These are phyloP conservation scores for Leucogyrophana mollusca DNA, from an alignment of 768 basidiomycete species.

Conservation along the genomic window DNA sequence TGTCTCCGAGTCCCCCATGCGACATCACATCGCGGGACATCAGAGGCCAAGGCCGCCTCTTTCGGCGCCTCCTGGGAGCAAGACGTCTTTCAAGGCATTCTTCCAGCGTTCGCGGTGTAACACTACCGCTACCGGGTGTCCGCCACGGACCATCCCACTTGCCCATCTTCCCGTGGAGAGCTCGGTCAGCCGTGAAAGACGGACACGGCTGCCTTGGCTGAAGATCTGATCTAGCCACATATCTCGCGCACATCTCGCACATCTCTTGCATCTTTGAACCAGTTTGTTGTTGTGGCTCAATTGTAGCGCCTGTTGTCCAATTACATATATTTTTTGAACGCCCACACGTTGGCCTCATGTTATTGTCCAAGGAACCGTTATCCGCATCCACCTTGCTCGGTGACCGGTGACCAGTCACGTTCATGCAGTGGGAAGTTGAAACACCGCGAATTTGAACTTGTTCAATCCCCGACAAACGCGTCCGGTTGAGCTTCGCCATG, in stretches of 20 bases:
- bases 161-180: conserved; percentile 19
- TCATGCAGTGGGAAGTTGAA: no score
- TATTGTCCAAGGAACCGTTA: no score
- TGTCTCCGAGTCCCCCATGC: no score
- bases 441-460: no score
- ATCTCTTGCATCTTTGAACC: not conserved
- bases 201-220: conserved; percentile 28
- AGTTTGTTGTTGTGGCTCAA: conserved; percentile 2
- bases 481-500: no score
- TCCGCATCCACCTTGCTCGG: no score
- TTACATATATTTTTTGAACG: conserved; percentile 14
- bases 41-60: conserved; percentile 5
- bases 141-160: conserved; percentile 11
- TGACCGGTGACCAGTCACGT: no score
- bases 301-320: conserved; percentile 17
- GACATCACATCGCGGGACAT: no score
- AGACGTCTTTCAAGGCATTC: conserved; percentile 20
- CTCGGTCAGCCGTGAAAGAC: conserved; percentile 23
- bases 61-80: conserved; percentile 14
- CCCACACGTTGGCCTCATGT: conserved; percentile 11
- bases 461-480: no score
- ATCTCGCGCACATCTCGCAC: no score
- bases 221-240: conserved; percentile 20
- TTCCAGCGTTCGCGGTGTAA: conserved; percentile 28
- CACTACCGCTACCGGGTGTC: conserved; percentile 11